Conservation (phyloP, 805 yeast genomes). For the Saturnispora serradocipensis region DNA sequence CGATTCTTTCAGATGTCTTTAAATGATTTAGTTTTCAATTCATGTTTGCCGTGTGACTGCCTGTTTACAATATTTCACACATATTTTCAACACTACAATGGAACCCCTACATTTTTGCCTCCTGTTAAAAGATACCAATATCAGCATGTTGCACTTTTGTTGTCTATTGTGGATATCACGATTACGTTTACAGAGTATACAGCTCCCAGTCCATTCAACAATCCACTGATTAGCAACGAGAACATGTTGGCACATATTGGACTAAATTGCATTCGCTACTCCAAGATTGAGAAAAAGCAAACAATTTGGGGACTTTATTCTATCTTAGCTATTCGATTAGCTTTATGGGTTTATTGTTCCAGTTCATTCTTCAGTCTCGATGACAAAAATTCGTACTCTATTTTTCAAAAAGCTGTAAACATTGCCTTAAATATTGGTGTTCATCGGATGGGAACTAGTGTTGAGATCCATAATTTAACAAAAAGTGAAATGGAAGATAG, state of each 20-base stretch:
- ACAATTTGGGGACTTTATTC: conserved; percentile 8
- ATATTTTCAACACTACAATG: neutral
- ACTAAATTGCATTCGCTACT: neutral
- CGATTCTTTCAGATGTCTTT: conserved; percentile 11
- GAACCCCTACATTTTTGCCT: neutral
- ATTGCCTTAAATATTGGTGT: conserved; percentile 2
- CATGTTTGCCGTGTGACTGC: conserved; percentile 9
- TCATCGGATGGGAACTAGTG: neutral
- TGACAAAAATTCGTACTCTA: conserved; percentile 6
- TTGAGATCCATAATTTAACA: neutral
- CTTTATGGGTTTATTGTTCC: conserved; percentile 2
- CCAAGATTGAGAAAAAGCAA: conserved; percentile 4
- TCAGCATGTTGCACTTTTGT: conserved; percentile 1
- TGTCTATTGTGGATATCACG: neutral
- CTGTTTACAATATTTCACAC: conserved; percentile 4
- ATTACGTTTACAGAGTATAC: neutral
- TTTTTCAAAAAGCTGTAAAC: conserved; percentile 6
- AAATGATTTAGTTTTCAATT: conserved; percentile 8
- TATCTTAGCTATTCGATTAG: conserved; percentile 2
- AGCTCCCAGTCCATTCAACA: neutral
- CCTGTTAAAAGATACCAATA: conserved; percentile 6
- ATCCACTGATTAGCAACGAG: neutral
- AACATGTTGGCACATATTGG: conserved; percentile 4
- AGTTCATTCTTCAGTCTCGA: neutral
- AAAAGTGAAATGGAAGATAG: neutral